Evolutionary conservation across 805 yeast species (phyloP).

Genomic region (Starmerella bombi): DNA sequence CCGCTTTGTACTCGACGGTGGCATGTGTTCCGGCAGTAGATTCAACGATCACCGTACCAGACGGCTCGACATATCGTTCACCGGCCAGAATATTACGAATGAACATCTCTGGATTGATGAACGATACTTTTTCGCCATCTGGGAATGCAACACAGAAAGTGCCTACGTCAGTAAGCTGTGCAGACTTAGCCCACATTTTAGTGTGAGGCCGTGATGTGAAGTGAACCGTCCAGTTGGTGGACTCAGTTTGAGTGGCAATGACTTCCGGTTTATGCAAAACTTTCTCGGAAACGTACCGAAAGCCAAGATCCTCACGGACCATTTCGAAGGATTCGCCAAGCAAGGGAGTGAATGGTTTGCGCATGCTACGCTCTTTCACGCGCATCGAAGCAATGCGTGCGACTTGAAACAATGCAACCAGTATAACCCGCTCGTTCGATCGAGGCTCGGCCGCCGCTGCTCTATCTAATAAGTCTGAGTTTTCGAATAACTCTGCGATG

Average conservation of each 20-base stretch:
- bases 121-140: constrained; percentile 59
- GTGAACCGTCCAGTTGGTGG: constrained; percentile 45
- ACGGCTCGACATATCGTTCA: constrained; percentile 85
- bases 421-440: constrained; percentile 42
- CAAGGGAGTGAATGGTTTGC: constrained; percentile 92
- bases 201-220: constrained; percentile 43
- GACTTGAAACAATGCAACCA: constrained; percentile 72
- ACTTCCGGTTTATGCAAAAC: constrained; percentile 79
- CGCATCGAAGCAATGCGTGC: constrained; percentile 59
- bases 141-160: constrained; percentile 41
- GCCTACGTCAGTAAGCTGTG: constrained; percentile 72
- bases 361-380: constrained; percentile 55
- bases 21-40: constrained; percentile 61
- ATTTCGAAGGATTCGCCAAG: constrained; percentile 88
- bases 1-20: constrained; percentile 57
- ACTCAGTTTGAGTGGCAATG: constrained; percentile 68
- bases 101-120: constrained; percentile 72
- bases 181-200: constrained; percentile 89
- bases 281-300: constrained; percentile 68
- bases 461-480: constrained; percentile 48
- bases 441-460: constrained; percentile 39
- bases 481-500: constrained; percentile 69
- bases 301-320: constrained; percentile 69
- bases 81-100: constrained; percentile 86
- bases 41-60: constrained; percentile 48